Evolutionary conservation across 768 basidiomycete species (phyloP).

Genomic region (Fomitopsis serialis): DNA sequence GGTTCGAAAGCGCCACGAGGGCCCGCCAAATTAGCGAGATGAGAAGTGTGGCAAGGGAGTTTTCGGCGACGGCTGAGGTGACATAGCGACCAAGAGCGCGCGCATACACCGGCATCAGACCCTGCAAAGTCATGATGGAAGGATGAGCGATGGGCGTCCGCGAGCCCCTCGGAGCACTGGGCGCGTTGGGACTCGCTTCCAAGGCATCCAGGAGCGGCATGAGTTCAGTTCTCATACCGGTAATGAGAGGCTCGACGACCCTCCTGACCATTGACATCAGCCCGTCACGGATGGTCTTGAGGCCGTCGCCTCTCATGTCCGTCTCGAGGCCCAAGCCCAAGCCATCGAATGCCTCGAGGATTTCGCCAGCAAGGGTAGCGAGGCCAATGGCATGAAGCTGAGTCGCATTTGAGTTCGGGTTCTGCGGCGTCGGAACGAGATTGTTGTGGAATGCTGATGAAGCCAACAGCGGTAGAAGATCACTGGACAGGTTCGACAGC

Average conservation of each 20-base stretch:
- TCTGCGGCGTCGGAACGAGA: slow-evolving; percentile 43
- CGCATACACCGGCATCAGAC: slow-evolving; percentile 57
- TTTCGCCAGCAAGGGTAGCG: slow-evolving; percentile 66
- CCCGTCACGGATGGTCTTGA: slow-evolving; percentile 65
- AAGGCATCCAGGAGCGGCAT: slow-evolving; percentile 58
- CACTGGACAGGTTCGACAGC: slow-evolving; percentile 61
- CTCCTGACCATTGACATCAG: slow-evolving; percentile 63
- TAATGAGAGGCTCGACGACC: slow-evolving; percentile 59
- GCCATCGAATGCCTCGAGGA: slow-evolving; percentile 66
- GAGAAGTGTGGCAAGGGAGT: slow-evolving; percentile 60
- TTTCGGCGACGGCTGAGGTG: slow-evolving; percentile 47
- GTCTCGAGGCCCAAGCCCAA: slow-evolving; percentile 55
- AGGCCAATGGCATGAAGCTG: slow-evolving; percentile 70
- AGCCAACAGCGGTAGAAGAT: slow-evolving; percentile 61
- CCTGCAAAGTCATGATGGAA: slow-evolving; percentile 53
- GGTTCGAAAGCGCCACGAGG: slow-evolving; percentile 64
- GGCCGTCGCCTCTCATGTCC: slow-evolving; percentile 60
- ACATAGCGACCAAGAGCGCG: slow-evolving; percentile 54
- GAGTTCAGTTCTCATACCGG: slow-evolving; percentile 56
- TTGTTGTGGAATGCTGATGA: slow-evolving; percentile 55
- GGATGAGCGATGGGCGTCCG: slow-evolving; percentile 38
- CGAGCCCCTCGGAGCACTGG: slow-evolving; percentile 2
- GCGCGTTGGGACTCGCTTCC: slow-evolving; percentile 29
- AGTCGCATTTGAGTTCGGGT: slow-evolving; percentile 47
- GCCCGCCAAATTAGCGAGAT: slow-evolving; percentile 74